phyloP scores from a whole-genome alignment of 2,329 filamentous ascomycete genomes.

The Cadophora sp. region DNA sequence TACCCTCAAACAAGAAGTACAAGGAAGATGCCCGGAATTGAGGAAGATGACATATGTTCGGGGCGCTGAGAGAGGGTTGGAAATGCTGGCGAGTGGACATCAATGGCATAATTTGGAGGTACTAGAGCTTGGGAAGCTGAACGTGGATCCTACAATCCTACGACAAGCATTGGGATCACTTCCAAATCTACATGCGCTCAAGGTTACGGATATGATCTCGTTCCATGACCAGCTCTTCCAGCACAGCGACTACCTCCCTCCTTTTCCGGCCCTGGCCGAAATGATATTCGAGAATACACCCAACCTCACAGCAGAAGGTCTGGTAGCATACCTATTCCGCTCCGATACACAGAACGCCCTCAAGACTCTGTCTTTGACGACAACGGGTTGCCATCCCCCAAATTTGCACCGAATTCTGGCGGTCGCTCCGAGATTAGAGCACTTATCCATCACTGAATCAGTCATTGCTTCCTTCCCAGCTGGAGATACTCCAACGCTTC shows the following conservation, averaged over 20 bases:
- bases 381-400: constrained; percentile 69
- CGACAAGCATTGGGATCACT: constrained; percentile 75
- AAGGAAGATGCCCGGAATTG: constrained; percentile 81
- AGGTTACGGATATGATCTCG: constrained; percentile 71
- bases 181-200: constrained; percentile 73
- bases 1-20: constrained; percentile 81
- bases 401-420: constrained; percentile 51
- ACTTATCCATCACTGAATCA: constrained; percentile 60
- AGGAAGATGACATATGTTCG: constrained; percentile 86
- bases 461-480: constrained; percentile 63
- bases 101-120: constrained; percentile 76
- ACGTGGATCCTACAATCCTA: constrained; percentile 73
- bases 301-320: constrained; percentile 72
- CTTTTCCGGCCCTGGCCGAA: constrained; percentile 77
- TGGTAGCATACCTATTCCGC: constrained; percentile 71
- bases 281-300: constrained; percentile 76
- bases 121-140: constrained; percentile 71
- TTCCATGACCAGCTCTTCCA: constrained; percentile 82
- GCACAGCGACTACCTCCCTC: constrained; percentile 67
- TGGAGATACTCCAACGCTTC: constrained; percentile 65
- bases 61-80: constrained; percentile 80
- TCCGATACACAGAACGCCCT: constrained; percentile 65
- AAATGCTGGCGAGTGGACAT: constrained; percentile 68
- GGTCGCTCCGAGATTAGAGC: constrained; percentile 49
- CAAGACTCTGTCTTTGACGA: constrained; percentile 71